Conservation (phyloP, 2,329 filamentous ascomycete genomes). For the Chaetomiaceae sp. region DNA sequence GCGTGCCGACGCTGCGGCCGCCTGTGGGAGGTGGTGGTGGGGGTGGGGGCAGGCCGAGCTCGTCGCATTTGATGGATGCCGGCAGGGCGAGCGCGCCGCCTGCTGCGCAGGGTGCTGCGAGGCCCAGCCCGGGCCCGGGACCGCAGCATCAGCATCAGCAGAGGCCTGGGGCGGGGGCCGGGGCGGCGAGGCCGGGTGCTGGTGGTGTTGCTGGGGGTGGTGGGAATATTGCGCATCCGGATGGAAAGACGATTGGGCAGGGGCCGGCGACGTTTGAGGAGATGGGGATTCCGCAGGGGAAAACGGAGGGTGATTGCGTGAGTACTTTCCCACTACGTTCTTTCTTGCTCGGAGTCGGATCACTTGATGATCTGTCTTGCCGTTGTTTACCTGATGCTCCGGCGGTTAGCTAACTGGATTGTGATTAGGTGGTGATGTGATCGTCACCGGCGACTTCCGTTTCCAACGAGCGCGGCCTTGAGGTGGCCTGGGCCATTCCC, state of each 20-base stretch:
- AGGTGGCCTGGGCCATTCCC: too few species aligned
- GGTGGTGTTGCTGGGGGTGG: constrained; percentile 29
- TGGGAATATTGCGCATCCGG: constrained; percentile 22
- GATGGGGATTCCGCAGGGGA: constrained; percentile 86
- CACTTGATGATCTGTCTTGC: too few species aligned
- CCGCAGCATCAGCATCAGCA: neutral
- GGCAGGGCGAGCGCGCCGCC: too few species aligned
- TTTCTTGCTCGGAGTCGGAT: too few species aligned
- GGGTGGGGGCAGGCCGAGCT: too few species aligned
- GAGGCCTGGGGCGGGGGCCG: constrained; percentile 17
- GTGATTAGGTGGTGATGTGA: neutral
- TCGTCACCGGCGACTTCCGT: too few species aligned
- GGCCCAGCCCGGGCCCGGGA: too few species aligned
- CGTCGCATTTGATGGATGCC: too few species aligned
- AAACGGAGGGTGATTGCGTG: constrained; percentile 89
- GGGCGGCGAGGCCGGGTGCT: too few species aligned
- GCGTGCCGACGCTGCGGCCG: constrained; percentile 25
- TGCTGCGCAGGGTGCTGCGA: too few species aligned
- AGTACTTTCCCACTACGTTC: constrained; percentile 30
- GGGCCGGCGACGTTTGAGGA: constrained; percentile 96
- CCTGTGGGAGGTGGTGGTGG: constrained; percentile 16
- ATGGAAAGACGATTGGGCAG: constrained; percentile 48
- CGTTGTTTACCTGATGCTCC: too few species aligned
- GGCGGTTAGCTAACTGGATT: neutral
- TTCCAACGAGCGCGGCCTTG: too few species aligned